These are phyloP conservation scores for Pseudogymnoascus sp. DNA, from an alignment of 2,329 filamentous ascomycete genomes.

Conservation along the genomic window DNA sequence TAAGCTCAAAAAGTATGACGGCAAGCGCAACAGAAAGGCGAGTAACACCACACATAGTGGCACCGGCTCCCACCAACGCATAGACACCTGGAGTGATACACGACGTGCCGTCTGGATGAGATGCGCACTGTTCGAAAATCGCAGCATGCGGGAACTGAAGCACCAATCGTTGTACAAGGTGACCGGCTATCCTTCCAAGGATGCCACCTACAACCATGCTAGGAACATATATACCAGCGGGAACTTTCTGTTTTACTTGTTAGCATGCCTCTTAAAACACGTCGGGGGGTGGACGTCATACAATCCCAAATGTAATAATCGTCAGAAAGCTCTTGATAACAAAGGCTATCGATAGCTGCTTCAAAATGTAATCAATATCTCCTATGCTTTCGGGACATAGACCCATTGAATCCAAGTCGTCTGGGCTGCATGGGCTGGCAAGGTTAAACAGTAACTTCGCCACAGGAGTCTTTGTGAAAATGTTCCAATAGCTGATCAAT, in stretches of 20 bases:
- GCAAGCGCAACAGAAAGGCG: slow-evolving; percentile 86
- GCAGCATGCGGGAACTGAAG: slow-evolving; percentile 62
- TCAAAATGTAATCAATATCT: slow-evolving; percentile 70
- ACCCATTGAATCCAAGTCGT: slow-evolving; percentile 55
- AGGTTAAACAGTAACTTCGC: slow-evolving; percentile 86
- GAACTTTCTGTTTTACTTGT: slow-evolving; percentile 57
- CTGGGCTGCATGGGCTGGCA: slow-evolving; percentile 74
- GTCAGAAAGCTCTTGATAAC: slow-evolving; percentile 85
- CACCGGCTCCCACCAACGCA: slow-evolving; percentile 85
- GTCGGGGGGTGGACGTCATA: slow-evolving; percentile 30
- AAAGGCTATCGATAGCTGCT: slow-evolving; percentile 67
- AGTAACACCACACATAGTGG: slow-evolving; percentile 97
- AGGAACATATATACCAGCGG: slow-evolving; percentile 93
- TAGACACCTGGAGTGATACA: slow-evolving; percentile 98
- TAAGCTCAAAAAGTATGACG: slow-evolving; percentile 92
- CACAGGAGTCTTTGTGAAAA: slow-evolving; percentile 79
- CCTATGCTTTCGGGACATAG: slow-evolving; percentile 66
- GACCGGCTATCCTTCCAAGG: slow-evolving; percentile 80
- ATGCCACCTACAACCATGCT: slow-evolving; percentile 97
- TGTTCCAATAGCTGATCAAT: slow-evolving; percentile 86
- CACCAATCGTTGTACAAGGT: slow-evolving; percentile 74
- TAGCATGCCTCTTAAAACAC: slow-evolving; percentile 9
- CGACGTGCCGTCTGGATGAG: slow-evolving; percentile 57
- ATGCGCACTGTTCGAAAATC: slow-evolving; percentile 67
- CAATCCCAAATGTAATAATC: slow-evolving; percentile 83